Conservation (phyloP, 2,329 filamentous ascomycete genomes). For the Beauveria varroae region DNA sequence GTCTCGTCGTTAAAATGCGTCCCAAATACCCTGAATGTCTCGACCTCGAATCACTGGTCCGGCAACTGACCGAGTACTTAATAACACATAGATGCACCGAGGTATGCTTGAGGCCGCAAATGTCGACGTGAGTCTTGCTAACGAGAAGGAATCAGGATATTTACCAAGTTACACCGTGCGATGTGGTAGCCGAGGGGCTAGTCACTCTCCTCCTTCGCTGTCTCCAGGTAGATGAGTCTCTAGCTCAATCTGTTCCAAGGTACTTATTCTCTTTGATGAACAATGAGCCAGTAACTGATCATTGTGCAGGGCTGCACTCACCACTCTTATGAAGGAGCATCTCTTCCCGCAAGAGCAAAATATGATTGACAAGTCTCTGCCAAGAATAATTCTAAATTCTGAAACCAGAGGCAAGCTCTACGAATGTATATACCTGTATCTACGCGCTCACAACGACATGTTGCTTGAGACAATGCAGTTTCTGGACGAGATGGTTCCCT, state of each 20-base stretch:
- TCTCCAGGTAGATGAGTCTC: conserved; percentile 21
- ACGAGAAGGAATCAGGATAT: conserved; percentile 17
- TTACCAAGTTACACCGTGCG: conserved; percentile 20
- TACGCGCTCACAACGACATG: conserved; percentile 42
- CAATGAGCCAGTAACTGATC: conserved; percentile 9
- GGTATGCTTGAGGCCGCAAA: conserved; percentile 18
- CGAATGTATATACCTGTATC: conserved; percentile 50
- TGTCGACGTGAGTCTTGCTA: not conserved
- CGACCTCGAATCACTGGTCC: conserved; percentile 23
- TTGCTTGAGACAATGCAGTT: conserved; percentile 42
- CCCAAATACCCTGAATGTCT: conserved; percentile 21
- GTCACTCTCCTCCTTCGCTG: conserved; percentile 24
- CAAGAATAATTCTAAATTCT: conserved; percentile 40
- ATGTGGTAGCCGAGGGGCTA: conserved; percentile 24
- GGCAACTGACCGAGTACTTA: conserved; percentile 19
- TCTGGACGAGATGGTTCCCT: conserved; percentile 28
- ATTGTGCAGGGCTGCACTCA: conserved; percentile 20
- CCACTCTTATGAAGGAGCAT: conserved; percentile 52
- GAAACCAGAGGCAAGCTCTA: conserved; percentile 52
- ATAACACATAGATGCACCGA: conserved; percentile 32
- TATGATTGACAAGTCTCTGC: conserved; percentile 21
- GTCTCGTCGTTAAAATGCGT: conserved; percentile 31
- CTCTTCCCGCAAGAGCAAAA: conserved; percentile 51
- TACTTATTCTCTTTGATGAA: conserved; percentile 13
- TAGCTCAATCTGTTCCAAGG: conserved; percentile 19